These are phyloP conservation scores for Russula compacta DNA, from an alignment of 768 basidiomycete species.

Conservation along the genomic window DNA sequence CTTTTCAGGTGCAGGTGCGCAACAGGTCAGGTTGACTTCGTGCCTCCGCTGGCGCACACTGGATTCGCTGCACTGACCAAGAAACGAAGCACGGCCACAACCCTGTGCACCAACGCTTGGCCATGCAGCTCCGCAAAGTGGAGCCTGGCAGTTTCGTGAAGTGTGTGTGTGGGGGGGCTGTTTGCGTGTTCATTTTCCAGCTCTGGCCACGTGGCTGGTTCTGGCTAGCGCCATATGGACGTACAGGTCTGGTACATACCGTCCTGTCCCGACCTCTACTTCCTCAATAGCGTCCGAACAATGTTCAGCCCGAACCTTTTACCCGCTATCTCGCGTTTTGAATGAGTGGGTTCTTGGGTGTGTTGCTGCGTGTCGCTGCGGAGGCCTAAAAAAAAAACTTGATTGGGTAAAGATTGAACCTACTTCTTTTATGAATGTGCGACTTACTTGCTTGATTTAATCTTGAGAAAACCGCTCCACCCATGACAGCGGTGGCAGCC, in stretches of 20 bases:
- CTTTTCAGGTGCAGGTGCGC: background rate
- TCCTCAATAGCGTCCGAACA: background rate
- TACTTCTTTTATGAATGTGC: constrained; percentile 13
- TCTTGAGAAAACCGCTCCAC: background rate
- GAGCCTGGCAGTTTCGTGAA: background rate
- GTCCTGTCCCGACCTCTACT: background rate
- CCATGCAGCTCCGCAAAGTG: background rate
- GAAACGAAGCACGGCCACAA: background rate
- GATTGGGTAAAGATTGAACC: constrained; percentile 14
- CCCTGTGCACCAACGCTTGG: background rate
- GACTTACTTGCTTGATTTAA: constrained; percentile 13
- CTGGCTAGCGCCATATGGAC: background rate
- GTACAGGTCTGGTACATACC: background rate
- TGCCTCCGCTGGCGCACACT: background rate
- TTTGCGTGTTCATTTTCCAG: background rate
- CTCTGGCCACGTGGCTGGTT: constrained; percentile 1
- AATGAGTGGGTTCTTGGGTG: background rate
- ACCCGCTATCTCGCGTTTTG: background rate
- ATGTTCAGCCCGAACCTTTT: background rate
- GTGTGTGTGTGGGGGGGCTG: background rate
- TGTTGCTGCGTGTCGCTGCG: background rate
- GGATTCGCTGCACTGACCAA: background rate
- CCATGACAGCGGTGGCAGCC: background rate
- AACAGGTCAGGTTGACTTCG: background rate
- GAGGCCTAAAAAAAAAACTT: background rate